These are phyloP conservation scores for Nigrograna mackinnonii DNA, from an alignment of 2,329 filamentous ascomycete species.

Conservation along the genomic window DNA sequence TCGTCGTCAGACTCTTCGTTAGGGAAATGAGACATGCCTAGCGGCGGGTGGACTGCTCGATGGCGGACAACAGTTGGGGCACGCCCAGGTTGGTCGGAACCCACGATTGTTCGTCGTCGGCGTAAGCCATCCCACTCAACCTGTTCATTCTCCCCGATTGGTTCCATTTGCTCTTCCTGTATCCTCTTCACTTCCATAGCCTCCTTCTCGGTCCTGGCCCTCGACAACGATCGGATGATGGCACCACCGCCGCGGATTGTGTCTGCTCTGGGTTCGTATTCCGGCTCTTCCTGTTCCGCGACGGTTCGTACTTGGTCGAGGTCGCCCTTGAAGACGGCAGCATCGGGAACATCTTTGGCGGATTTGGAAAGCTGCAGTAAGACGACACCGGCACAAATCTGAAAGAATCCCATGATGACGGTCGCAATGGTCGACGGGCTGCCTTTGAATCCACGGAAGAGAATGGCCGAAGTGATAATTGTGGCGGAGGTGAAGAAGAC, in stretches of 20 bases:
- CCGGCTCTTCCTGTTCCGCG: conserved; percentile 92
- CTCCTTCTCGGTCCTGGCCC: conserved; percentile 75
- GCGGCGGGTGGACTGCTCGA: conserved; percentile 69
- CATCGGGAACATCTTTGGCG: conserved; percentile 93
- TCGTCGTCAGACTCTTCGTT: conserved; percentile 58
- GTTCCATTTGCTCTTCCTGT: conserved; percentile 78
- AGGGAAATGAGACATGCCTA: conserved; percentile 88
- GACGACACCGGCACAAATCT: conserved; percentile 91
- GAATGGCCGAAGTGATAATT: conserved; percentile 87
- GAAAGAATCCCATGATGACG: conserved; percentile 89
- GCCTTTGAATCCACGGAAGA: conserved; percentile 94
- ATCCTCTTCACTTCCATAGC: conserved; percentile 77
- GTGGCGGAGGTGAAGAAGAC: conserved; percentile 97
- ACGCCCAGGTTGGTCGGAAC: conserved; percentile 35
- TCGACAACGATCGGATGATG: conserved; percentile 82
- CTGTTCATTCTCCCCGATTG: conserved; percentile 77
- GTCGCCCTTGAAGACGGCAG: conserved; percentile 89
- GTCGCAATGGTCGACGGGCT: conserved; percentile 79
- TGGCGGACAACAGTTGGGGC: conserved; percentile 44
- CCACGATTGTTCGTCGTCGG: conserved; percentile 65
- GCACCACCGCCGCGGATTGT: conserved; percentile 90
- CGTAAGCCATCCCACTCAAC: conserved; percentile 93
- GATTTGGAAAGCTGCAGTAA: conserved; percentile 96
- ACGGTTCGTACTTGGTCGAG: conserved; percentile 95
- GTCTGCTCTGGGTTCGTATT: conserved; percentile 94